Percentiles rank a stretch among this genome's conserved stretches.
Conservation (phyloP, 2,329 filamentous ascomycete species). For the Alternaria sp. region DNA sequence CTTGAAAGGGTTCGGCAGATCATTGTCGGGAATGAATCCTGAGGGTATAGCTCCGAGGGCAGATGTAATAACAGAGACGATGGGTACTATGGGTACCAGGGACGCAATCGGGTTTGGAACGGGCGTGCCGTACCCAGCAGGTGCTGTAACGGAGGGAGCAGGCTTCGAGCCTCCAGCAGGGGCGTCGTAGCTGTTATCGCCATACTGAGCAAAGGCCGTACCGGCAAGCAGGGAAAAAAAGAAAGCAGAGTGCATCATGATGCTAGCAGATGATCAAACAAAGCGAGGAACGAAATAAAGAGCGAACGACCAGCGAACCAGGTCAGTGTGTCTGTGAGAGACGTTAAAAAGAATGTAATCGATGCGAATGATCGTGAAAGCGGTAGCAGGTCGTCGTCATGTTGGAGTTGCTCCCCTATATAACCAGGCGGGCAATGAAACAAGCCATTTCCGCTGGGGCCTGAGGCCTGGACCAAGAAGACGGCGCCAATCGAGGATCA, state of each 20-base stretch:
- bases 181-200: slow-evolving; percentile 52
- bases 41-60: slow-evolving; percentile 1
- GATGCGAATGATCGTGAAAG: slow-evolving; percentile 30
- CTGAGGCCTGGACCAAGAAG: slow-evolving; percentile 17
- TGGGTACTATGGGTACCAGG: slow-evolving; percentile 11
- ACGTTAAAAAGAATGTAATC: slow-evolving; percentile 26
- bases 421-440: slow-evolving; percentile 27
- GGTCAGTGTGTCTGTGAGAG: slow-evolving; percentile 25
- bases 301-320: slow-evolving; percentile 44
- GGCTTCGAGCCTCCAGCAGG: slow-evolving; percentile 53
- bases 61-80: slow-evolving; percentile 19
- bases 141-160: slow-evolving; percentile 49
- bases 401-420: slow-evolving; percentile 22
- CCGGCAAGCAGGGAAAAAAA: slow-evolving; percentile 43
- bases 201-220: slow-evolving; percentile 45
- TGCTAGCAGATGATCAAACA: slow-evolving; percentile 27
- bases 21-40: slow-evolving; percentile 12
- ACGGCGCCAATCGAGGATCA: slow-evolving; percentile 18
- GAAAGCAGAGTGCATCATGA: slow-evolving; percentile 40
- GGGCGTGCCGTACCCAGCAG: not conserved
- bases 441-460: slow-evolving; percentile 26
- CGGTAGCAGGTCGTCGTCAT: slow-evolving; percentile 15
- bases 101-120: not conserved
- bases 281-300: slow-evolving; percentile 38
- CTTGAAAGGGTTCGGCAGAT: slow-evolving; percentile 20